Base-by-base conservation (phyloP, 306 rosid species). In the Prunus fruticosa region DNA sequence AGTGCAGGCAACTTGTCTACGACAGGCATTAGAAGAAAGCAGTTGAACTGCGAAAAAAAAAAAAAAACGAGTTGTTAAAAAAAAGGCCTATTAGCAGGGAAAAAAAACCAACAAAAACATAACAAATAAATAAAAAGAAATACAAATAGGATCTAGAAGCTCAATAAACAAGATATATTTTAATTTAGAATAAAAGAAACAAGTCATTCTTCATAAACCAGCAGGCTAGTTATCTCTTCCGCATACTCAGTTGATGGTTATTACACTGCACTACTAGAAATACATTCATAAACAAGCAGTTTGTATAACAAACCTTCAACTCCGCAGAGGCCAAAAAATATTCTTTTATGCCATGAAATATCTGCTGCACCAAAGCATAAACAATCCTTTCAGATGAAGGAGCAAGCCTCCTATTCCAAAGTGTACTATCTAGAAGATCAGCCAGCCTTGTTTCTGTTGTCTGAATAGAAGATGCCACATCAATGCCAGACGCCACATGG, bases 301-400 rank as follows among this genome's bases (percentile, higher is more conserved):
- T 78, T 38, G 63, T 16, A 76, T 76, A 27, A 58, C 96, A 82
- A 77, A 95, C 99, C 99, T 92, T 95, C 58, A 95, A 84, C 82
- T 95, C 97, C 8, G 99, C 90, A 53, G 99, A 95, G 69, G 95
- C 97, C 86, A 95, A 78, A 86, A 95, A 95, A 86, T 95, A 90
- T 69, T 95, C 97, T 79, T 93, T 83, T 77, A 95, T 95, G 78
- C 99, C 99, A 73, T 92, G 97, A 82, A 95, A 95, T 85, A 95
- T 92, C 79, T 95, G 99, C 77, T 92, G 99, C 23, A 95, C 99
- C 84, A 95, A 84, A 79, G 96, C 99, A 83, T 90, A 93, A 72
- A 95, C 97, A 78, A 95, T 91, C 81, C 97, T 89, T 86, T 95
- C 99, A 20, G 99, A 95, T 28, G 99, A 95, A 80, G 98, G 97